phyloP scores from a whole-genome alignment of 1,284 basidiomycete species.

The Acaromyces ingoldii region DNA sequence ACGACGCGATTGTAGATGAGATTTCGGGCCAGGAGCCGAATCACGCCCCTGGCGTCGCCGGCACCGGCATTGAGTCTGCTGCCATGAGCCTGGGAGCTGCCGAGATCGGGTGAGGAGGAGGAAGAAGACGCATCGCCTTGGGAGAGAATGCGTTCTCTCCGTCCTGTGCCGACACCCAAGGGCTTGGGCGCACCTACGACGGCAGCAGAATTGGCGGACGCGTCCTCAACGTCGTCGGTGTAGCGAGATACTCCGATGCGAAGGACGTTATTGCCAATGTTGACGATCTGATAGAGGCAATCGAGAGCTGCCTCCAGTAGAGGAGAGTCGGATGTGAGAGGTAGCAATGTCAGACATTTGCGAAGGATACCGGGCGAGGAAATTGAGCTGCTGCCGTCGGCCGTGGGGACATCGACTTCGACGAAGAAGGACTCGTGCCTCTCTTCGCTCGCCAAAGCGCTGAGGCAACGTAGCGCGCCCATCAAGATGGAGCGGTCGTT shows the following conservation, averaged over 20 bases:
- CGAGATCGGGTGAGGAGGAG: too few relatives aligned
- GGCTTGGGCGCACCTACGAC: too few relatives aligned
- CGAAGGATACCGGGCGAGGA: conserved; percentile 22
- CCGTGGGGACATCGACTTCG: conserved; percentile 17
- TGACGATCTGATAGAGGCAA: conserved; percentile 35
- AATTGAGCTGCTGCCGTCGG: conserved; percentile 7
- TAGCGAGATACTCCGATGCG: too few relatives aligned
- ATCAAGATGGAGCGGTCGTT: conserved; percentile 41
- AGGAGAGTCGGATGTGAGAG: conserved; percentile 37
- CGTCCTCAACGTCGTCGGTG: not conserved
- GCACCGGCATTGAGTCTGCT: too few relatives aligned
- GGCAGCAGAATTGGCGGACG: not conserved
- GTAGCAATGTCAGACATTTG: conserved; percentile 38
- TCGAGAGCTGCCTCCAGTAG: conserved; percentile 42
- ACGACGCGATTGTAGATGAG: conserved; percentile 1
- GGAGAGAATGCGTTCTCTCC: not conserved
- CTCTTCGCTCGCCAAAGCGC: conserved; percentile 28
- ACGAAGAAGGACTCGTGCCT: conserved; percentile 34
- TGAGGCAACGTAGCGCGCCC: conserved; percentile 34
- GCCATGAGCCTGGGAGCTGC: too few relatives aligned
- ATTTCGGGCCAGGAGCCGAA: not conserved
- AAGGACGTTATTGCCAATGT: conserved; percentile 3
- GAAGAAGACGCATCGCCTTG: too few relatives aligned
- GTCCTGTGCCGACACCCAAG: not conserved
- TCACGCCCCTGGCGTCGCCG: not conserved